phyloP scores from a whole-genome alignment of 805 yeast genomes.

The Ogataea neopini region DNA sequence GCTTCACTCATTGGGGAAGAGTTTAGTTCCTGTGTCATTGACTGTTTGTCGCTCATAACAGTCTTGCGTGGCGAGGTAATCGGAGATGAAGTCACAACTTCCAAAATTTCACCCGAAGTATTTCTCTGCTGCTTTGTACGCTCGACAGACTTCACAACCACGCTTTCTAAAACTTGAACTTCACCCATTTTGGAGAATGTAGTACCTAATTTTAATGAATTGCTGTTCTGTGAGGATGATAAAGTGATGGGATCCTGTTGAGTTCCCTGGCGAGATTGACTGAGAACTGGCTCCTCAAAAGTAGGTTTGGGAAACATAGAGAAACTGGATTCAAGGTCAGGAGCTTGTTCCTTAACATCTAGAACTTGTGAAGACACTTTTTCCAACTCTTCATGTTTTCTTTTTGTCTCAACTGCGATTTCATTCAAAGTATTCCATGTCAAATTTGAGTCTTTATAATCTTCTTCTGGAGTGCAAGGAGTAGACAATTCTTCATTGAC shows the following conservation, averaged over 20 bases:
- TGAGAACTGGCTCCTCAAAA: neutral
- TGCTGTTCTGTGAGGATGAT: conserved; percentile 14
- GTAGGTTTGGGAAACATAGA: conserved; percentile 14
- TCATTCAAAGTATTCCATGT: conserved; percentile 9
- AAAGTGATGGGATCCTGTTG: conserved; percentile 20
- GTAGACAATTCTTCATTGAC: conserved; percentile 5
- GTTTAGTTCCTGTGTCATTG: conserved; percentile 7
- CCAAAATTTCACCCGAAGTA: conserved; percentile 11
- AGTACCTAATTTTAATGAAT: neutral
- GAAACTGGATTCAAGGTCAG: conserved; percentile 11
- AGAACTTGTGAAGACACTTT: neutral
- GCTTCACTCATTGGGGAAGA: conserved; percentile 9
- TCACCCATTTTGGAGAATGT: conserved; percentile 5
- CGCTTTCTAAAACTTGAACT: conserved; percentile 26
- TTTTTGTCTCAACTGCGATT: conserved; percentile 7
- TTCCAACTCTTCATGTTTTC: conserved; percentile 1
- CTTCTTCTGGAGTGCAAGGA: conserved; percentile 21
- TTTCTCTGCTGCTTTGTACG: neutral
- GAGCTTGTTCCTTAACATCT: neutral
- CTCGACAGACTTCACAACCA: conserved; percentile 13
- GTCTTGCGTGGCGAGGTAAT: conserved; percentile 8
- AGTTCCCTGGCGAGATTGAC: conserved; percentile 13
- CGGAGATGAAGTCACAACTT: conserved; percentile 25
- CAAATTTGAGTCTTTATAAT: conserved; percentile 10
- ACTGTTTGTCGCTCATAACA: neutral